These are phyloP conservation scores for Paraconiothyrium sp. DNA, from an alignment of 2,329 filamentous ascomycete species.

Conservation along the genomic window DNA sequence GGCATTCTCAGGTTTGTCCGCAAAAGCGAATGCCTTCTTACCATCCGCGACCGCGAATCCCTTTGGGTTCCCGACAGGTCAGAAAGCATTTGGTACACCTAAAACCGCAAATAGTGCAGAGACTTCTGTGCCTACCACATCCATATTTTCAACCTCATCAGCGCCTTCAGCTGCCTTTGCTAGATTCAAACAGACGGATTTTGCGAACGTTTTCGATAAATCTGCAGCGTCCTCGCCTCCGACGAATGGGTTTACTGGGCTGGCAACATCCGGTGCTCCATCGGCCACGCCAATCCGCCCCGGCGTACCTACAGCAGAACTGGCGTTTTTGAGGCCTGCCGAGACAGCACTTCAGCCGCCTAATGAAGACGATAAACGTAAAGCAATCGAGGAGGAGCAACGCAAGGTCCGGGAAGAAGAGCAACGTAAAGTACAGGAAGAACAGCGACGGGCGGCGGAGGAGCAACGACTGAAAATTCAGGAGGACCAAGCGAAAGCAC, in stretches of 20 bases:
- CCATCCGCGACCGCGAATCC: neutral
- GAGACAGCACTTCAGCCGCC: neutral
- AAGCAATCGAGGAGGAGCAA: constrained; percentile 13
- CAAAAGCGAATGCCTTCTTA: neutral
- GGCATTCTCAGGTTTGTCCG: neutral
- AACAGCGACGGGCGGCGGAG: constrained; percentile 15
- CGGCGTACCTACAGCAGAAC: neutral
- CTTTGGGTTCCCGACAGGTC: neutral
- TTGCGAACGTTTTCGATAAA: neutral
- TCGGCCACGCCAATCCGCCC: neutral
- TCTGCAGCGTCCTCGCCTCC: neutral
- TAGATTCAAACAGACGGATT: neutral
- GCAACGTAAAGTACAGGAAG: constrained; percentile 17
- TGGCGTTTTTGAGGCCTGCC: neutral
- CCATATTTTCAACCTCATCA: neutral
- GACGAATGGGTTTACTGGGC: neutral
- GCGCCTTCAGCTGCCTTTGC: neutral
- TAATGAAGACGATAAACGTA: constrained; percentile 1
- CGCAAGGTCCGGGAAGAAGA: constrained; percentile 14
- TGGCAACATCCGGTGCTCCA: neutral
- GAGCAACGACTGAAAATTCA: constrained; percentile 28
- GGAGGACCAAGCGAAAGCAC: constrained; percentile 18
- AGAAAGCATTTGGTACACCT: neutral
- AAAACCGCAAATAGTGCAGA: neutral
- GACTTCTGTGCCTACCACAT: neutral